Evolutionary conservation across 306 rosid species (phyloP).

Genomic region (Cicer cuneatum): DNA sequence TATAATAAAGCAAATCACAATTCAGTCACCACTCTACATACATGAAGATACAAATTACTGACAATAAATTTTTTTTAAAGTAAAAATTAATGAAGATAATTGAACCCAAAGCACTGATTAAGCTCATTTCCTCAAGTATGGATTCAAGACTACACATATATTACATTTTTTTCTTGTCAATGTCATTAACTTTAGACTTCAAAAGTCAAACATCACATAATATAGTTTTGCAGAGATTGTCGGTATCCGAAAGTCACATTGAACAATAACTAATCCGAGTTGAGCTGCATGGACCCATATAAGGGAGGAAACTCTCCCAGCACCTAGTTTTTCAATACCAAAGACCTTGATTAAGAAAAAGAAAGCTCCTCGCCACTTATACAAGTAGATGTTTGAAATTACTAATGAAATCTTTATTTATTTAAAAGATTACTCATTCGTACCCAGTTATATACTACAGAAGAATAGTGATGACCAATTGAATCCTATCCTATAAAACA

Average conservation of each 20-base stretch:
- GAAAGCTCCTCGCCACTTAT: background rate
- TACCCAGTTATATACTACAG: conserved; percentile 27
- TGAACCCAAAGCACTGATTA: conserved; percentile 28
- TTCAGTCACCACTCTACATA: conserved; percentile 38
- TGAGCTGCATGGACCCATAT: background rate
- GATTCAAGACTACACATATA: conserved; percentile 14
- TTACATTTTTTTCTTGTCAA: background rate
- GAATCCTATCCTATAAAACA: conserved; percentile 31
- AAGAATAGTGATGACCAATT: conserved; percentile 30
- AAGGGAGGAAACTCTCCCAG: background rate
- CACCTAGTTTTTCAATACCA: background rate
- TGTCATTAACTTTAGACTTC: conserved; percentile 28
- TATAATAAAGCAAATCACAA: conserved; percentile 24
- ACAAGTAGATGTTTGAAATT: background rate
- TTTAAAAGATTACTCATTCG: conserved; percentile 15
- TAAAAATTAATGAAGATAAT: conserved; percentile 9
- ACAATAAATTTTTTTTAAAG: no score
- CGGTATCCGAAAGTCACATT: background rate
- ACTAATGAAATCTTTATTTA: conserved; percentile 20
- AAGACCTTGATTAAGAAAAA: background rate
- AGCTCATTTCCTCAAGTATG: conserved; percentile 24
- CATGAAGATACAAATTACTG: conserved; percentile 39
- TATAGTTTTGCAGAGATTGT: background rate
- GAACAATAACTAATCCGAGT: background rate
- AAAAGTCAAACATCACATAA: conserved; percentile 7